A percentile compares a stretch with the other conserved stretches of the same genome.
These are phyloP conservation scores for Aspergillus japonicus DNA, from an alignment of 2,329 filamentous ascomycete species.

Conservation along the genomic window DNA sequence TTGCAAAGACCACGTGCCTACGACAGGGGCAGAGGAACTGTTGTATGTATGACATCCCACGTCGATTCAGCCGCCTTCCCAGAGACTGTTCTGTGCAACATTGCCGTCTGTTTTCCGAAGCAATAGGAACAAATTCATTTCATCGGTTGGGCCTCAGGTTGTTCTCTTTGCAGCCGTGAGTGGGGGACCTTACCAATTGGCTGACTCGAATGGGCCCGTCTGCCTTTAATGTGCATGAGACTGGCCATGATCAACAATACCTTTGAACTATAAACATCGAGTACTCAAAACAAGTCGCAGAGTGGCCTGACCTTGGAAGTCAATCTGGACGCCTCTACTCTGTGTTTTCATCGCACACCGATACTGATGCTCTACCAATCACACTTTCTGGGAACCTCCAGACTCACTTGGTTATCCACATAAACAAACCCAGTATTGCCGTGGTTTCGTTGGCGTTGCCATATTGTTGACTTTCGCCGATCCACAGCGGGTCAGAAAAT, in stretches of 20 bases:
- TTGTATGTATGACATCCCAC: background rate
- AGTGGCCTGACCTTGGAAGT: background rate
- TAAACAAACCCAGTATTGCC: constrained; percentile 54
- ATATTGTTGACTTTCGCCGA: background rate
- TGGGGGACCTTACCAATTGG: background rate
- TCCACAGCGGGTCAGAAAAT: constrained; percentile 4
- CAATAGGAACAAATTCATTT: background rate
- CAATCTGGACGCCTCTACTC: background rate
- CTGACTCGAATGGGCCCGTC: background rate
- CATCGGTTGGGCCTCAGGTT: background rate
- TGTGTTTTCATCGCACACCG: background rate
- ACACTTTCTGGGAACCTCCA: background rate
- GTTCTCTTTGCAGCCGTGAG: background rate
- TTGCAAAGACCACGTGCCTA: background rate
- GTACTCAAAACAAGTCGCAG: background rate
- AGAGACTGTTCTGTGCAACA: background rate
- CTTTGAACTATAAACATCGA: background rate
- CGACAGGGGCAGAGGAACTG: background rate
- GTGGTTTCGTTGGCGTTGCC: background rate
- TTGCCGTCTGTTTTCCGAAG: background rate
- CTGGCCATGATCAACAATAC: background rate
- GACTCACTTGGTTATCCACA: constrained; percentile 16
- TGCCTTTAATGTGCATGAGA: background rate
- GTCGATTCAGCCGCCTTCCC: background rate
- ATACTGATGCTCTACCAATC: background rate